Base-by-base conservation (phyloP, 2,329 filamentous ascomycete species). In the Arthroderma uncinatum region DNA sequence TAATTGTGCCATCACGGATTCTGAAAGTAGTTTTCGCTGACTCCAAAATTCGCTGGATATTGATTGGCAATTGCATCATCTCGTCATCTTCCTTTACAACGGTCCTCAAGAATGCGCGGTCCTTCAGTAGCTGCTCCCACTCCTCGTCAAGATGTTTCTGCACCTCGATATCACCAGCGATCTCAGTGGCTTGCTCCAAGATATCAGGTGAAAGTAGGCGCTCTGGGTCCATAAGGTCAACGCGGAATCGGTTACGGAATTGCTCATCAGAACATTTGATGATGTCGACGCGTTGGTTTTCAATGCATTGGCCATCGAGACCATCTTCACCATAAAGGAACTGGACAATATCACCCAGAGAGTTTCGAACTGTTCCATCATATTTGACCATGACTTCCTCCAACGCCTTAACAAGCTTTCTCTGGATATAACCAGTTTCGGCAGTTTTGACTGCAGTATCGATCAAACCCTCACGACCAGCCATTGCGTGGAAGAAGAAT, bases 401-500 rank as follows among this genome's bases (percentile, higher is more conserved):
- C 2, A 98, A 81, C 9, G 94, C 94, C 75, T 98, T 98, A 67
- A 98, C 93, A 48, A 98, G 81, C 78, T 94, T 90, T 75, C 93
- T 89, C 74, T 98, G 94, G 63, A 98, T 98, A 72, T 98, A 98
- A 75, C 93, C 93, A 58, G 94, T 98, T 74, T 98, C 94, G 19
- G 93, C 93, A 63, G 93, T 98, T 81, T 98, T 98, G 75, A 98
- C 94, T 63, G 93, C 93, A 55, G 93, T 98, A 80, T 98, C 93
- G 66, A 98, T 98, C 57, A 98, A 80, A 95, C 93, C 93, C 76
- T 98, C 93, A 78, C 93, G 85, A 89, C 93, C 93, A 79, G 93
- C 93, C 93, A 98, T 98, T 69, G 93, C 93, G 81, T 98, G 93
- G 81, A 98, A 98, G 78, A 96, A 98, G 76, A 98, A 98, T 65